Conservation (phyloP, 2,329 filamentous ascomycete species). For the Aspergillus melleus region DNA sequence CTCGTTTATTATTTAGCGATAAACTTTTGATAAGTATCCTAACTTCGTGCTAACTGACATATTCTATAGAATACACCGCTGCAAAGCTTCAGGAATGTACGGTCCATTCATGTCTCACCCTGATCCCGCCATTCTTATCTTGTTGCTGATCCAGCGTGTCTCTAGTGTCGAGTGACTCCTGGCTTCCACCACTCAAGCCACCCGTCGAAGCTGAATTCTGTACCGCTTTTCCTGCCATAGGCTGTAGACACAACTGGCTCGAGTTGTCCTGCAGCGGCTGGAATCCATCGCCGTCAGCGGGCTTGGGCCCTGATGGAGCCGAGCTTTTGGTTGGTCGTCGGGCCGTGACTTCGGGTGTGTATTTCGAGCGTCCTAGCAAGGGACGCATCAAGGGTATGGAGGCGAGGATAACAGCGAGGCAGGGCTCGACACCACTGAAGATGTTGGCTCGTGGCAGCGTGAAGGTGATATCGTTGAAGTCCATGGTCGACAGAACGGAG, state of each 20-base stretch:
- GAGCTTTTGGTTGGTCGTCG: slow-evolving; percentile 1
- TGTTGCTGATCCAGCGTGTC: neutral
- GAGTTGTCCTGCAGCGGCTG: slow-evolving; percentile 29
- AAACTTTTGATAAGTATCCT: too few species aligned
- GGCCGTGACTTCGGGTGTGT: slow-evolving; percentile 20
- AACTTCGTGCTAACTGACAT: too few species aligned
- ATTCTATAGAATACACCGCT: too few species aligned
- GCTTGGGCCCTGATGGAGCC: slow-evolving; percentile 2
- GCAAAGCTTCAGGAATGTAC: neutral
- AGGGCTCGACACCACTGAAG: slow-evolving; percentile 42
- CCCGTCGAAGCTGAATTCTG: neutral
- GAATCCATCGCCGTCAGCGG: slow-evolving; percentile 20
- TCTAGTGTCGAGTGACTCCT: neutral
- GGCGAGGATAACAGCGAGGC: slow-evolving; percentile 40
- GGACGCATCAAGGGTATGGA: slow-evolving; percentile 45
- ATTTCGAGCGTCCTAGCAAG: slow-evolving; percentile 30
- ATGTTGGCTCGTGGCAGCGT: slow-evolving; percentile 36
- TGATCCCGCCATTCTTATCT: neutral
- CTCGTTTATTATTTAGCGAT: too few species aligned
- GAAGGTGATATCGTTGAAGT: slow-evolving; percentile 38
- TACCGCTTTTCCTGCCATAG: slow-evolving; percentile 14
- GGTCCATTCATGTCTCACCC: slow-evolving; percentile 4
- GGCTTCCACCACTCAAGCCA: neutral
- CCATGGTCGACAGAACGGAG: slow-evolving; percentile 32
- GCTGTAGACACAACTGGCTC: slow-evolving; percentile 29